A percentile compares a stretch with the other conserved stretches of the same genome.
These are phyloP conservation scores for Cladophialophora immunda DNA, from an alignment of 2,329 filamentous ascomycete species.

Conservation along the genomic window DNA sequence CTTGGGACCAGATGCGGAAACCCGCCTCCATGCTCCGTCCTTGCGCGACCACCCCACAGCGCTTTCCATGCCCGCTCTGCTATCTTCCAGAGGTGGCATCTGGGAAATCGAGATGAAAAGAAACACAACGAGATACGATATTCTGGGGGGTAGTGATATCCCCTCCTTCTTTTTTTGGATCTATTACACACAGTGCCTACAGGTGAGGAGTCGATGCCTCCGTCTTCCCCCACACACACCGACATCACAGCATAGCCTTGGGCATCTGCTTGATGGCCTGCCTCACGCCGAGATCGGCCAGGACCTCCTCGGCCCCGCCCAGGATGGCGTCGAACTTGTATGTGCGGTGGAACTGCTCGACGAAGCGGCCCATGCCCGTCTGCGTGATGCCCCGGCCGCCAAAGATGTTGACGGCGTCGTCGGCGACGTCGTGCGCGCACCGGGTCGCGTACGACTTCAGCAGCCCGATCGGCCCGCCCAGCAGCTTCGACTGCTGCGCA, in stretches of 20 bases:
- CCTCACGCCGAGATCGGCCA: conserved; percentile 73
- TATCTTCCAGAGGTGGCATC: no score
- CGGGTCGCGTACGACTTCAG: conserved; percentile 77
- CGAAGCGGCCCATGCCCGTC: conserved; percentile 74
- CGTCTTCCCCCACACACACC: not conserved
- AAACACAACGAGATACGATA: not conserved
- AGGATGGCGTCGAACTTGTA: conserved; percentile 69
- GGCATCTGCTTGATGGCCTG: conserved; percentile 85
- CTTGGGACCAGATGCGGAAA: no score
- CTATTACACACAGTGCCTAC: not conserved
- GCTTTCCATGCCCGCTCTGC: no score
- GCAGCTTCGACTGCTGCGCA: conserved; percentile 55
- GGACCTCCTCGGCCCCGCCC: conserved; percentile 76
- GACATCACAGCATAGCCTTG: conserved; percentile 71
- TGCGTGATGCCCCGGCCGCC: conserved; percentile 77
- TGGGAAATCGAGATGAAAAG: not conserved
- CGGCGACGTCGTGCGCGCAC: conserved; percentile 75
- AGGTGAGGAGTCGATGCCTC: not conserved
- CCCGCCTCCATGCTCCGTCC: no score
- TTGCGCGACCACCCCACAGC: no score
- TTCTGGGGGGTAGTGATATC: not conserved
- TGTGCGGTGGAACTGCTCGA: conserved; percentile 71
- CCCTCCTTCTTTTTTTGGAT: not conserved
- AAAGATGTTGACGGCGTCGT: conserved; percentile 74
- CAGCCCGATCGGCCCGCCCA: conserved; percentile 76